Conservation (phyloP, 345 rosid species). For the Psidium friedrichsthalianum region DNA sequence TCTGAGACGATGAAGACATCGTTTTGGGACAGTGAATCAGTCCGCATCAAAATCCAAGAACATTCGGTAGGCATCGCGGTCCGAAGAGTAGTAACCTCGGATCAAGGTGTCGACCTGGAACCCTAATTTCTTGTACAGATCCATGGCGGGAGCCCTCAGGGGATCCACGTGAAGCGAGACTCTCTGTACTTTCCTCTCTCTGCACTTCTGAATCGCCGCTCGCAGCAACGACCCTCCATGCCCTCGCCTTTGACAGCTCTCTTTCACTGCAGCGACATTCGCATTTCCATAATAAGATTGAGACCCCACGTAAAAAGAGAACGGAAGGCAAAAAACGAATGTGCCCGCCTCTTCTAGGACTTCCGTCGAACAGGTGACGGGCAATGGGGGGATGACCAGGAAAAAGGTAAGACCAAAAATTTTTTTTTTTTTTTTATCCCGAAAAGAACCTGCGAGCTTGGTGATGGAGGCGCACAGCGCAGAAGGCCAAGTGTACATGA, state of each 20-base stretch:
- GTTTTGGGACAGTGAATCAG: background rate
- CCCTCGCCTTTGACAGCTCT: constrained; percentile 50
- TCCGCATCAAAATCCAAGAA: constrained; percentile 18
- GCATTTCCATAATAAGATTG: background rate
- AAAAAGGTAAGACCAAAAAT: background rate
- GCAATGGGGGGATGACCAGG: background rate
- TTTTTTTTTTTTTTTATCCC: background rate
- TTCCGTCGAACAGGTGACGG: constrained; percentile 38
- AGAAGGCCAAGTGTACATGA: constrained; percentile 67
- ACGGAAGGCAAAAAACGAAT: background rate
- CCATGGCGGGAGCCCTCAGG: constrained; percentile 47
- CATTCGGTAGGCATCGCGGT: constrained; percentile 74
- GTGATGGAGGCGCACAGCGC: constrained; percentile 64
- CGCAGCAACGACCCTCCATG: constrained; percentile 59
- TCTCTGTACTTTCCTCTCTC: constrained; percentile 51
- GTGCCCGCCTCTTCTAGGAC: background rate
- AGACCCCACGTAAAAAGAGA: background rate
- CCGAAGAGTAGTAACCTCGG: constrained; percentile 54
- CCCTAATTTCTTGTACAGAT: constrained; percentile 61
- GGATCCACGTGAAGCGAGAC: constrained; percentile 78
- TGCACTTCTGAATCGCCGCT: constrained; percentile 61
- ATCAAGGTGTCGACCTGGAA: constrained; percentile 54
- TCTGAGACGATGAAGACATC: background rate
- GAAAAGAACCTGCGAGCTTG: constrained; percentile 63
- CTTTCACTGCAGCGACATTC: constrained; percentile 39